Base-by-base conservation (phyloP, 371 early-diverging fungal species). In the Capillidium heterosporum region DNA sequence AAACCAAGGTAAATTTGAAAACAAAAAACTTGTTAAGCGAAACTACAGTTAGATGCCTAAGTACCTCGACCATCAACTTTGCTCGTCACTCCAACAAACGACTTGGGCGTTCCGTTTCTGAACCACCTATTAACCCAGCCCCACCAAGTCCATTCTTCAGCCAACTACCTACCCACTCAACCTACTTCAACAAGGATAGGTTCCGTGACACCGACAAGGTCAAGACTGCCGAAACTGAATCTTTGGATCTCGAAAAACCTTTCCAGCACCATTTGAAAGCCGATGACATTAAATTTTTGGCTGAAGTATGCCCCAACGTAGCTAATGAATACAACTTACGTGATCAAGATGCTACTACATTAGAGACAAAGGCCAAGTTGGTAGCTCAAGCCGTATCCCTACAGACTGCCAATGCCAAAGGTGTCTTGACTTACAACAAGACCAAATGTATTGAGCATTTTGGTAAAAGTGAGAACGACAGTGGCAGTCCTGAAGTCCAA, bases 401-500 rank as follows among this genome's bases (percentile, higher is more conserved):
- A 57, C 82, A 85, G 58, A 91, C 88, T 59, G 82, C 83, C 21
- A 81, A 78, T 61, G 75, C 78, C 53, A 78, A 80, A 60, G 79
- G 78, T 57, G 75, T 91, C 28, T 69, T 71, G 56, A 69, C 82
- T 48, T 87, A 78, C 72, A 95, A 95, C 65, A 68, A 80, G 35
- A 70, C 71, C 60, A 69, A 78, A 53, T 80, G 86, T 3, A 69
- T 90, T 26, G 81, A 84, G 50, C 68, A 82, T 64, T 92, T 93
- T 71, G 82, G 82, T 41, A 68, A 81, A 59, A 70, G 68, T 39
- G 79, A 78, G 40, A 77, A 76, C 15, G 95, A 95, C 67, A 89
- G 93, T 3, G 96, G 94, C 21, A 88, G 87, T 59, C 77, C 92
- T 15, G 91, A 90, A 69, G 96, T 91, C 26, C 94, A 95, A 78